Evolutionary conservation across 352 stramenopile species (phyloP), one percentile per base, ranked within the genome.

Genomic region (Phytopythium montanum): DNA sequence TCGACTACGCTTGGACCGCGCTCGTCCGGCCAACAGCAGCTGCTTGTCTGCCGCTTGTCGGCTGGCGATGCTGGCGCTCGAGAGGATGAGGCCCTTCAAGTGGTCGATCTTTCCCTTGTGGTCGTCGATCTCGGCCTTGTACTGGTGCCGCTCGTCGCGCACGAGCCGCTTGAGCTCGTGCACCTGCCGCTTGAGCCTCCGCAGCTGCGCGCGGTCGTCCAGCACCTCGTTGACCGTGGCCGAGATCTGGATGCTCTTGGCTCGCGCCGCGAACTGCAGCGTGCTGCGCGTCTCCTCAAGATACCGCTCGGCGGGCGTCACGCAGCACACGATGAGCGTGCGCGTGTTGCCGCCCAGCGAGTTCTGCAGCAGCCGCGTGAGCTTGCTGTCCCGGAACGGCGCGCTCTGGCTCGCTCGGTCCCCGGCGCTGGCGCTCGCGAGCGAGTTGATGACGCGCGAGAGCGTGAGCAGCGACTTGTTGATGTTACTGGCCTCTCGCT

Each of bases 401-500:
- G 78, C 83, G 48, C 81, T 85, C 55, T 80, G 68, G 13, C 55
- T 61, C 4, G 34, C 45, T 7, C n/a, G 54, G 10, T 59, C 65
- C 12, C 61, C 67, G 7, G 65, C 49, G 28, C 62, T 80, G 7
- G 65, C 49, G 28, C 62, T 80, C 14, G 80, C 81, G 18, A 92
- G 70, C n/a, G 81, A 72, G 44, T 91, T 88, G 65, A 99, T 99
- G 2, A 99, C 96, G 49, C 92, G 88, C 53, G 93, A 97, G 21
- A 99, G 83, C 51, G 95, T 98, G 44, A 98, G 81, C 31, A 99
- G 81, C 75, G 88, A 98, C 75, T 97, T 92, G 77, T 99, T 99
- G 76, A 99, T 99, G 66, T 98, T 98, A 25, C 88, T 86, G 41
- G 95, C 95, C 67, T 99, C 97, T 63, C 98, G 97, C 72, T 98